phyloP scores from a whole-genome alignment of 1,284 basidiomycete genomes.

The Veloporphyrellus conicus region DNA sequence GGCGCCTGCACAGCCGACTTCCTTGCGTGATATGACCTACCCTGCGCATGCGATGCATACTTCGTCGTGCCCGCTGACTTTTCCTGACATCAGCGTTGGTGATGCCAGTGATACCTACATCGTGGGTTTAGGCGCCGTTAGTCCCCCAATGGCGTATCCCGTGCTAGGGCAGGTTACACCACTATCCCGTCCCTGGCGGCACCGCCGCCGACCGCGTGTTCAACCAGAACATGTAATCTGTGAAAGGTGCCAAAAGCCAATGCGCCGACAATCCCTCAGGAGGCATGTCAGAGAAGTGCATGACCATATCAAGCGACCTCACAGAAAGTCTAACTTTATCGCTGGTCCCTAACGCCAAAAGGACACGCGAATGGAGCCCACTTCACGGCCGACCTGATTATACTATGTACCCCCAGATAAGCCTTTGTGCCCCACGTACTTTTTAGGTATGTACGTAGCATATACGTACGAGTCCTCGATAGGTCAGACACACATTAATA shows the following conservation, averaged over 20 bases:
- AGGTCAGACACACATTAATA: slow-evolving; percentile 5
- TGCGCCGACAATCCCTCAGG: slow-evolving; percentile 18
- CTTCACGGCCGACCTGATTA: not conserved
- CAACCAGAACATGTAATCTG: slow-evolving; percentile 9
- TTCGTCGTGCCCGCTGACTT: not conserved
- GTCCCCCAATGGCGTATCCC: slow-evolving; percentile 1
- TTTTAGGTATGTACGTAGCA: slow-evolving; percentile 1
- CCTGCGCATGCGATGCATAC: not conserved
- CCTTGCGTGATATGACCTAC: not conserved
- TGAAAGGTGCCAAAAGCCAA: slow-evolving; percentile 14
- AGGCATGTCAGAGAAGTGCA: slow-evolving; percentile 22
- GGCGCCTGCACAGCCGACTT: slow-evolving; percentile 11
- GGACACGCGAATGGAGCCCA: slow-evolving; percentile 7
- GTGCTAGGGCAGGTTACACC: slow-evolving; percentile 3
- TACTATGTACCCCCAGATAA: not conserved
- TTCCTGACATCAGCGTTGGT: not conserved
- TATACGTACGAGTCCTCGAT: not conserved
- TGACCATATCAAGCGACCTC: slow-evolving; percentile 15
- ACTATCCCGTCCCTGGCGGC: slow-evolving; percentile 2
- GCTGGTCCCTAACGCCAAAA: not conserved
- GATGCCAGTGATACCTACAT: not conserved
- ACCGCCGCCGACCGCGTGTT: not conserved
- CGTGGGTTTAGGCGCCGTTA: not conserved
- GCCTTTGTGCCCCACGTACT: not conserved
- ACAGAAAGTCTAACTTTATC: not conserved